A percentile compares a stretch with the other conserved stretches of the same genome.
These are phyloP conservation scores for Smittium culicis DNA, from an alignment of 371 early-diverging fungal genomes.

Conservation along the genomic window DNA sequence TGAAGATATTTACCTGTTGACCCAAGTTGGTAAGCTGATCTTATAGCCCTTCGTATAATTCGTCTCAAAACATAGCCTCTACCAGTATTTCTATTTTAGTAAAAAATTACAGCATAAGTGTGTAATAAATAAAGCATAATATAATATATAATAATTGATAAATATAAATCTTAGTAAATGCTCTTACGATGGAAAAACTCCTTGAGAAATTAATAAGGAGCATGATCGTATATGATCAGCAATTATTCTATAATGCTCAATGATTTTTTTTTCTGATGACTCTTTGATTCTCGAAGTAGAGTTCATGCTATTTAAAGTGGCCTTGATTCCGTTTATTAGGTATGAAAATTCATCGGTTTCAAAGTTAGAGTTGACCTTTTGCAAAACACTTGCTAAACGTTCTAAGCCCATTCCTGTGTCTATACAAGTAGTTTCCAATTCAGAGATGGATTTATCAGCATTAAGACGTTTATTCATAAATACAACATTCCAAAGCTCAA, in stretches of 20 bases:
- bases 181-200: slow-evolving; percentile 48
- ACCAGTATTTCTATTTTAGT: slow-evolving; percentile 43
- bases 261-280: slow-evolving; percentile 3
- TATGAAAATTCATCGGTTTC: slow-evolving; percentile 50
- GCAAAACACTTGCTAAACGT: slow-evolving; percentile 49
- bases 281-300: not conserved
- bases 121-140: no score
- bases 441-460: slow-evolving; percentile 38
- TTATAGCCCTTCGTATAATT: slow-evolving; percentile 56
- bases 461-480: slow-evolving; percentile 59
- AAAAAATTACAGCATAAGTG: no score
- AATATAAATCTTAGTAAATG: no score
- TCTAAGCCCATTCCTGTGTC: slow-evolving; percentile 78
- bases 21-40: slow-evolving; percentile 54
- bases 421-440: slow-evolving; percentile 47
- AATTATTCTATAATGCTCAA: slow-evolving; percentile 47
- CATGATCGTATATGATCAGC: slow-evolving; percentile 61
- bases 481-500: slow-evolving; percentile 76
- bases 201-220: slow-evolving; percentile 58
- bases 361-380: slow-evolving; percentile 48
- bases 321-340: slow-evolving; percentile 9
- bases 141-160: no score
- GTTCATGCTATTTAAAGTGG: slow-evolving; percentile 10
- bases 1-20: slow-evolving; percentile 17
- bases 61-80: slow-evolving; percentile 66